Conservation (phyloP, 129 eudicot genomes). For the Helianthus tuberosus region DNA sequence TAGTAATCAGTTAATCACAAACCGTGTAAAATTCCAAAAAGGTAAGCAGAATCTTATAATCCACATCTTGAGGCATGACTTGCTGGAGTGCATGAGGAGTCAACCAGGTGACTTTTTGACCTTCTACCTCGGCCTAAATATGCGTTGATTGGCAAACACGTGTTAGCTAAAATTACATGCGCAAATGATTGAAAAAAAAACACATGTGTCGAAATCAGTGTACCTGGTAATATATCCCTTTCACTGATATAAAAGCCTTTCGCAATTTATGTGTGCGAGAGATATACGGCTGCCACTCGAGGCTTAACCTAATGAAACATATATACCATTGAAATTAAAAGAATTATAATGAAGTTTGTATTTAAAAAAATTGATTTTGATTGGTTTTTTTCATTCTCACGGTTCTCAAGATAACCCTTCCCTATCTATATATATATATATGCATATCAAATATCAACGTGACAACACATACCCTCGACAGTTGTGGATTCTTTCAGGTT, state of each 20-base stretch:
- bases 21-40: conserved; percentile 85
- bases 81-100: conserved; percentile 85
- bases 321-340: conserved; percentile 1
- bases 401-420: too few relatives aligned
- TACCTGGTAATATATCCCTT: conserved; percentile 88
- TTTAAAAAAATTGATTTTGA: too few relatives aligned
- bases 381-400: too few relatives aligned
- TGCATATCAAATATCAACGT: not conserved
- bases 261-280: conserved; percentile 34
- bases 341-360: not conserved
- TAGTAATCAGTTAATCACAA: not conserved
- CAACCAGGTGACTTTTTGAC: conserved; percentile 84
- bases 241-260: conserved; percentile 76
- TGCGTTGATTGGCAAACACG: not conserved
- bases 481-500: conserved; percentile 62
- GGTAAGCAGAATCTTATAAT: conserved; percentile 67
- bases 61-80: conserved; percentile 81
- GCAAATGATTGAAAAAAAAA: not conserved
- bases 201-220: not conserved
- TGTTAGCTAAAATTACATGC: not conserved
- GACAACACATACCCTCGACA: conserved; percentile 58
- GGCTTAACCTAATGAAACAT: conserved; percentile 56
- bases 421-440: too few relatives aligned
- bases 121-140: conserved; percentile 74
- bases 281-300: conserved; percentile 74